phyloP scores from a whole-genome alignment of 2,329 filamentous ascomycete species.

The Calonectria hongkongensis region DNA sequence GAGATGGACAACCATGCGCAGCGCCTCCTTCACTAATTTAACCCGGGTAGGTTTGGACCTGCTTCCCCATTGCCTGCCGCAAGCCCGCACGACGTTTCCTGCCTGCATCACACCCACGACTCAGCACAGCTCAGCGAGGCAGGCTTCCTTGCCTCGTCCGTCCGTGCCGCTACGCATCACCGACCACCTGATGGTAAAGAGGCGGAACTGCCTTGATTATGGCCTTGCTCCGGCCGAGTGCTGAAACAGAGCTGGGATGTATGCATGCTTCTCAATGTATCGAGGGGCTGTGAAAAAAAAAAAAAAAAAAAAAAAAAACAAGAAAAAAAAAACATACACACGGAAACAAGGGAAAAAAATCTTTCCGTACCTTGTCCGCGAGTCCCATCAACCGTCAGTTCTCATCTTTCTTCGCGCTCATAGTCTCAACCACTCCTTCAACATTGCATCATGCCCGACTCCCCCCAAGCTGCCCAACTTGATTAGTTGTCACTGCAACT shows the following conservation, averaged over 20 bases:
- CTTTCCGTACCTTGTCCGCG: constrained; percentile 1
- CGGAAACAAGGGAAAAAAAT: constrained; percentile 12
- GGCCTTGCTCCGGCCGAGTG: constrained; percentile 23
- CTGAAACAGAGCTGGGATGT: constrained; percentile 11
- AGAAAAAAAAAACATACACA: constrained; percentile 1
- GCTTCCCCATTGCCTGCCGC: constrained; percentile 29
- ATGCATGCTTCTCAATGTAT: constrained; percentile 17
- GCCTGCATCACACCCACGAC: constrained; percentile 15
- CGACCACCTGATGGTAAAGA: background rate
- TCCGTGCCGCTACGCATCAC: constrained; percentile 15
- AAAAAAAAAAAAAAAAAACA: background rate
- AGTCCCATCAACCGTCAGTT: constrained; percentile 22
- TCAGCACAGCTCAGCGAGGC: constrained; percentile 11
- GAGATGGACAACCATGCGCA: constrained; percentile 6
- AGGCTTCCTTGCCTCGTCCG: constrained; percentile 28
- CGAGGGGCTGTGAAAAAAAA: constrained; percentile 13
- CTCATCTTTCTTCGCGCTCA: constrained; percentile 4
- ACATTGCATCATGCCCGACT: constrained; percentile 10
- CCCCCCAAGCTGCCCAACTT: constrained; percentile 11
- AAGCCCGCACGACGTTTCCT: constrained; percentile 11
- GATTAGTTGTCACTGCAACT: constrained; percentile 26
- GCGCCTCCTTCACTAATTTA: constrained; percentile 12
- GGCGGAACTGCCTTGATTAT: background rate
- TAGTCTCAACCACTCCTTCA: constrained; percentile 22
- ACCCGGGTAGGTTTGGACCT: constrained; percentile 23